A percentile compares a stretch with the other conserved stretches of the same genome.
Evolutionary conservation across 352 stramenopile species (phyloP).

Genomic region (Globisporangium emineosum): DNA sequence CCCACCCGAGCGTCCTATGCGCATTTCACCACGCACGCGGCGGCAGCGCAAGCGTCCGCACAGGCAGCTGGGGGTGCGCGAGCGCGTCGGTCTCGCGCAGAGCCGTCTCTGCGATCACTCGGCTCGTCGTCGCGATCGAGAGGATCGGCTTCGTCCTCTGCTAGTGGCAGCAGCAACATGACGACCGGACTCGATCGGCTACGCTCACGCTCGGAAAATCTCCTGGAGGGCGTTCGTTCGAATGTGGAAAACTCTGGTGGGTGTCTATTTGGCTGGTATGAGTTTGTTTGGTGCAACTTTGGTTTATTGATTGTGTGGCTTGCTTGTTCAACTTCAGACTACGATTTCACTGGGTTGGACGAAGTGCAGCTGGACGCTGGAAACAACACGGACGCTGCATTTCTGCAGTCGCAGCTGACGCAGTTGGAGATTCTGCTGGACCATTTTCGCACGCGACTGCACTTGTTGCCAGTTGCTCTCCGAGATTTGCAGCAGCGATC

Average conservation of each 20-base stretch:
- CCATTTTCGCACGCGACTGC: constrained; percentile 44
- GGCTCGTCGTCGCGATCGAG: neutral
- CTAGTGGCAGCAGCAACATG: constrained; percentile 1
- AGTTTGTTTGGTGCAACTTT: neutral
- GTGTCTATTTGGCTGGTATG: neutral
- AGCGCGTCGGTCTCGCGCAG: constrained; percentile 8
- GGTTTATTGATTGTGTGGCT: neutral
- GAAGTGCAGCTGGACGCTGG: constrained; percentile 14
- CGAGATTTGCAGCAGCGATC: constrained; percentile 25
- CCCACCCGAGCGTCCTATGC: constrained; percentile 5
- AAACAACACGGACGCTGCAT: constrained; percentile 22
- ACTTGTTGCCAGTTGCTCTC: constrained; percentile 44
- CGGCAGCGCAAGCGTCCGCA: neutral
- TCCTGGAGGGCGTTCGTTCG: constrained; percentile 36
- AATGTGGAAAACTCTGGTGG: constrained; percentile 42
- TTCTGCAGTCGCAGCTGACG: constrained; percentile 51
- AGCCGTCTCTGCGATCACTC: constrained; percentile 9
- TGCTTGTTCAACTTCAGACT: constrained; percentile 10
- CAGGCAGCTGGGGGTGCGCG: neutral
- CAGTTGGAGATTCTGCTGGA: constrained; percentile 42
- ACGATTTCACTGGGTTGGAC: constrained; percentile 19
- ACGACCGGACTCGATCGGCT: constrained; percentile 23
- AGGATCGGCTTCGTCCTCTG: neutral
- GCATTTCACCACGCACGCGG: constrained; percentile 12
- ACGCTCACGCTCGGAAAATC: constrained; percentile 30